Evolutionary conservation across 441 rosid genomes (phyloP), one percentile per base, ranked within the genome.

Genomic region (Croton laevigatus): DNA sequence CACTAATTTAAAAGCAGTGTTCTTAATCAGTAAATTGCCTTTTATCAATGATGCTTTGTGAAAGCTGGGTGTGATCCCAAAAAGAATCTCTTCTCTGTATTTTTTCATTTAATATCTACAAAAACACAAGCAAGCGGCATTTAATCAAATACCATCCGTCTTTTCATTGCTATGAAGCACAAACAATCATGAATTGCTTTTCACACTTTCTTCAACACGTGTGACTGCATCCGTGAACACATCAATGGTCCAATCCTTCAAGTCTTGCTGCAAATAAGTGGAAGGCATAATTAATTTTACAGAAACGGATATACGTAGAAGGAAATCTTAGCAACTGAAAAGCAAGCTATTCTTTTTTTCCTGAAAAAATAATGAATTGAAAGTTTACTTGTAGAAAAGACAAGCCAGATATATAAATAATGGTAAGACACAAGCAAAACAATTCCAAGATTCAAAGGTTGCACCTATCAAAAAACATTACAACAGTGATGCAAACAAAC

Each of bases 181-280:
- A 46, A 36, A 40, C 45, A 75, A 79, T 71, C 77, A 82, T 36
- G 82, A 79, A 48, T 81, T 55, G 38, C 70, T 86, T 61, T 79
- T 84, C 60, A 79, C 88, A 48, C 75, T 84, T 81, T 88, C 94
- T 88, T 94, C 97, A 0, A 81, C 89, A 51, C 94, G 90, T 12
- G 93, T 83, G 16, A 91, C 52, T 13, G 89, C 99, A 78, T 89
- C 82, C 14, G 96, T 82, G 49, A 92, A 80, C 79, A 95, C 90
- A 71, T 94, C 99, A n/a, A 86, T 89, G 3, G 91, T 81, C 98
- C 97, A 91, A 78, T 89, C 92, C 81, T 85, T 91, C 74, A 89
- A 66, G 78, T 93, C 99, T 63, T 83, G 91, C 98, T 95, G 82
- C 80, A 75, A 7, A 75, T 54, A 19, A 76, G 37, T 46, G 53